phyloP scores from a whole-genome alignment of 306 rosid genomes.

The Pyrus betulifolia region DNA sequence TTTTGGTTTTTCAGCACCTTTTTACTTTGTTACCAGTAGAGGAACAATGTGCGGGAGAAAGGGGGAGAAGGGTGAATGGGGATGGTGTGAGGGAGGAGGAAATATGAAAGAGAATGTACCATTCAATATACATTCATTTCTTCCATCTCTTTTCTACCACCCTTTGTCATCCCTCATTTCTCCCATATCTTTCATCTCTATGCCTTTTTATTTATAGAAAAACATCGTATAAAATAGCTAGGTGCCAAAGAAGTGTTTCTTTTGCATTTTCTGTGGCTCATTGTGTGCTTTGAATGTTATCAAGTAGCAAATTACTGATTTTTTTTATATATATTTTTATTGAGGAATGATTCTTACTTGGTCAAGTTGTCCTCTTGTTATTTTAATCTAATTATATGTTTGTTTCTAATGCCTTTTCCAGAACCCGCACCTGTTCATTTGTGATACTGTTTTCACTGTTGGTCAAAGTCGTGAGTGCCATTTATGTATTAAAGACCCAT shows the following conservation, averaged over 20 bases:
- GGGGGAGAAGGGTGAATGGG: not conserved
- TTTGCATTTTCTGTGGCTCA: not conserved
- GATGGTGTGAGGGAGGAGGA: not conserved
- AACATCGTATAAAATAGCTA: not conserved
- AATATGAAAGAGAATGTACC: not conserved
- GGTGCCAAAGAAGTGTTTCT: not conserved
- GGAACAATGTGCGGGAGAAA: not conserved
- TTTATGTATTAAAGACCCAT: conserved; percentile 67
- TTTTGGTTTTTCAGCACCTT: not conserved
- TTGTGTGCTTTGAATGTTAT: not conserved
- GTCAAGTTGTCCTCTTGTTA: conserved; percentile 2
- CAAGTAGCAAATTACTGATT: not conserved
- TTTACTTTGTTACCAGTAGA: not conserved
- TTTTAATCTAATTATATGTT: conserved; percentile 25
- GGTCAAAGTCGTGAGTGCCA: conserved; percentile 82
- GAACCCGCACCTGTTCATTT: conserved; percentile 66
- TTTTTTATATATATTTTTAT: not conserved
- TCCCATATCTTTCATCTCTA: not conserved
- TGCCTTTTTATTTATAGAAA: not conserved
- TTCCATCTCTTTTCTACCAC: not conserved
- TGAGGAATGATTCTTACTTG: not conserved
- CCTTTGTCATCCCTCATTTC: not conserved
- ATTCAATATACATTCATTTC: not conserved
- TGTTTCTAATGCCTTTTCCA: conserved; percentile 35
- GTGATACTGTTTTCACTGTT: conserved; percentile 48